These are phyloP conservation scores for Pythium oligandrum DNA, from an alignment of 352 stramenopile genomes.

Conservation along the genomic window DNA sequence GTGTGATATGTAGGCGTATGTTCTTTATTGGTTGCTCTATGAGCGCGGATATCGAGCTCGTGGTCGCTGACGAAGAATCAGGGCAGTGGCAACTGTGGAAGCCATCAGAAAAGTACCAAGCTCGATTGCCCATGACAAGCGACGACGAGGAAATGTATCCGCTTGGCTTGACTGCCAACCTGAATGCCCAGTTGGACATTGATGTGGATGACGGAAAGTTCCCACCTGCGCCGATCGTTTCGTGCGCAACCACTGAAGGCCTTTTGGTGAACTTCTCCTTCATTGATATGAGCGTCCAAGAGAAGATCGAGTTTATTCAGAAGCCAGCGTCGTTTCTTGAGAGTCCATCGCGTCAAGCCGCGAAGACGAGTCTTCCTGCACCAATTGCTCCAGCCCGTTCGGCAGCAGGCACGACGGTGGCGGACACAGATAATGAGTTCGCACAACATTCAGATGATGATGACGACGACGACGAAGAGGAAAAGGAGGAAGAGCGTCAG, in stretches of 20 bases:
- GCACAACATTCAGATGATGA: slow-evolving; percentile 15
- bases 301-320: slow-evolving; percentile 19
- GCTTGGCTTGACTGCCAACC: slow-evolving; percentile 46
- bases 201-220: slow-evolving; percentile 45
- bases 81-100: slow-evolving; percentile 73
- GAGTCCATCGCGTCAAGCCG: too few species aligned
- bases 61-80: slow-evolving; percentile 55
- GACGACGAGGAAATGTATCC: slow-evolving; percentile 68
- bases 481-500: slow-evolving; percentile 18
- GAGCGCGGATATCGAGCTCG: slow-evolving; percentile 73
- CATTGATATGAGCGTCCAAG: slow-evolving; percentile 50
- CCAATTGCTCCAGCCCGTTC: not conserved
- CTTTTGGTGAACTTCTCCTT: slow-evolving; percentile 65
- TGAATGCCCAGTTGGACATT: slow-evolving; percentile 48
- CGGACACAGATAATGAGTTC: slow-evolving; percentile 11
- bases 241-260: slow-evolving; percentile 53
- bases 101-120: slow-evolving; percentile 67
- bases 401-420: not conserved
- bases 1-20: slow-evolving; percentile 41
- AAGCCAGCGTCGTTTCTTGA: slow-evolving; percentile 1
- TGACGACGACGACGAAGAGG: slow-evolving; percentile 20
- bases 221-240: slow-evolving; percentile 46
- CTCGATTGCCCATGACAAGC: slow-evolving; percentile 62
- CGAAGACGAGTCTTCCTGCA: too few species aligned
- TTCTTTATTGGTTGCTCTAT: slow-evolving; percentile 78